These are phyloP conservation scores for Raddia distichophylla DNA, from an alignment of 176 grass and related monocot species.

Conservation along the genomic window DNA sequence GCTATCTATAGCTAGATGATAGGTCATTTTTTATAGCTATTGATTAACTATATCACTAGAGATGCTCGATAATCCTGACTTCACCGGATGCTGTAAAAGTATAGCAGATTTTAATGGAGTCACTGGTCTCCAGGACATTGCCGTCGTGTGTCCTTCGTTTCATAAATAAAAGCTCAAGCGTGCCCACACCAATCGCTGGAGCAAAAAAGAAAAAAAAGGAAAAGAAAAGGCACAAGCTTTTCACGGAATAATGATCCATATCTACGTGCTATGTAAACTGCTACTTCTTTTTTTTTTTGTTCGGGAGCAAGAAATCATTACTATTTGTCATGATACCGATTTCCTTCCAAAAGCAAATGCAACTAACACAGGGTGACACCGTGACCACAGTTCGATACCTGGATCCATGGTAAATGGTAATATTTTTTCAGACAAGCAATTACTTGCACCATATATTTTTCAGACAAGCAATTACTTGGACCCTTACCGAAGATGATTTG, in stretches of 20 bases:
- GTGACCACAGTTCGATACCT: constrained; percentile 26
- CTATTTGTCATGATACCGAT: constrained; percentile 24
- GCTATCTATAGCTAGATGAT: no score
- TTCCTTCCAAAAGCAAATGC: constrained; percentile 39
- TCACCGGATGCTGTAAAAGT: neutral
- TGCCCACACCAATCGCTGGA: neutral
- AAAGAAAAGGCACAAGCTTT: neutral
- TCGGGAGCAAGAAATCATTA: constrained; percentile 40
- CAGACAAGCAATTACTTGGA: constrained; percentile 29
- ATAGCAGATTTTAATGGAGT: neutral
- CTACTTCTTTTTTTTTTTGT: constrained; percentile 8
- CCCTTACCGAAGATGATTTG: neutral
- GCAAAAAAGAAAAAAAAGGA: no score
- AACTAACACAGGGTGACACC: constrained; percentile 11
- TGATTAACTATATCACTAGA: no score
- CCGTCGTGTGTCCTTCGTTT: neutral
- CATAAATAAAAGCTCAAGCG: neutral
- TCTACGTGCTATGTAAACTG: neutral
- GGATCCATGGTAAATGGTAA: constrained; percentile 23
- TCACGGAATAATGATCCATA: constrained; percentile 29
- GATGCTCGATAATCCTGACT: neutral
- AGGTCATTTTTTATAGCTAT: no score
- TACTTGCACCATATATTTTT: constrained; percentile 1
- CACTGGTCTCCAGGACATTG: neutral
- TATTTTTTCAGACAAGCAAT: constrained; percentile 38